Evolutionary conservation across 2,329 filamentous ascomycete species (phyloP).

Genomic region (Phoma sp.): DNA sequence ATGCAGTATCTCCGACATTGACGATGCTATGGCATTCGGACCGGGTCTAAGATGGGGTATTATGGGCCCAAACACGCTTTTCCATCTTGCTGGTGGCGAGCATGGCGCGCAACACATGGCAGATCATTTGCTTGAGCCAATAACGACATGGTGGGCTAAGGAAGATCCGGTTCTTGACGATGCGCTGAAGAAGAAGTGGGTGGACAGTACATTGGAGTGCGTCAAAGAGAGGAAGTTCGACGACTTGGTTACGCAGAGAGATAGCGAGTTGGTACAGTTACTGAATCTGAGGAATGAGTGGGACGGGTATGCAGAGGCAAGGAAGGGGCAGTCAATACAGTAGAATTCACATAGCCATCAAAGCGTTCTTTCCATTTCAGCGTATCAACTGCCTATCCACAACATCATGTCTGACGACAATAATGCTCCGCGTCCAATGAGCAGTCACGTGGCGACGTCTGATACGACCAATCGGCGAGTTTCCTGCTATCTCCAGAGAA

Average conservation of each 20-base stretch:
- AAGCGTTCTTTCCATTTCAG: not conserved
- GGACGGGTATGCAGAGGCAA: constrained; percentile 18
- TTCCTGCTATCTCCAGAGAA: constrained; percentile 33
- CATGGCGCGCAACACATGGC: constrained; percentile 27
- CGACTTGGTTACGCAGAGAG: constrained; percentile 22
- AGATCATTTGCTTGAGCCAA: constrained; percentile 22
- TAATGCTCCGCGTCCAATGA: not conserved
- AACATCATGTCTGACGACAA: too few relatives aligned
- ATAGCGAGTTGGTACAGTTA: constrained; percentile 24
- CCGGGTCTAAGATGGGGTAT: constrained; percentile 28
- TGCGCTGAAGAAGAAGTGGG: constrained; percentile 25
- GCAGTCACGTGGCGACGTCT: too few relatives aligned
- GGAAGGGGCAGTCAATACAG: constrained; percentile 52
- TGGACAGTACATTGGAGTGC: constrained; percentile 20
- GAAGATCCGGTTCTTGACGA: constrained; percentile 24
- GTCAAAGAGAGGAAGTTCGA: constrained; percentile 17
- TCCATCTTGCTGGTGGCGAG: constrained; percentile 26
- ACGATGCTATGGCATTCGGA: constrained; percentile 26
- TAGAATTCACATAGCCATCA: constrained; percentile 5
- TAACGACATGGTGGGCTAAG: constrained; percentile 28
- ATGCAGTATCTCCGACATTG: constrained; percentile 24
- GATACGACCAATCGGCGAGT: constrained; percentile 34
- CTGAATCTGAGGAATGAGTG: constrained; percentile 22
- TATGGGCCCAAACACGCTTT: constrained; percentile 24
- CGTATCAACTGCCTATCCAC: too few relatives aligned